These are phyloP conservation scores for Yamadazyma sp. DNA, from an alignment of 1,139 yeast genomes.

Conservation along the genomic window DNA sequence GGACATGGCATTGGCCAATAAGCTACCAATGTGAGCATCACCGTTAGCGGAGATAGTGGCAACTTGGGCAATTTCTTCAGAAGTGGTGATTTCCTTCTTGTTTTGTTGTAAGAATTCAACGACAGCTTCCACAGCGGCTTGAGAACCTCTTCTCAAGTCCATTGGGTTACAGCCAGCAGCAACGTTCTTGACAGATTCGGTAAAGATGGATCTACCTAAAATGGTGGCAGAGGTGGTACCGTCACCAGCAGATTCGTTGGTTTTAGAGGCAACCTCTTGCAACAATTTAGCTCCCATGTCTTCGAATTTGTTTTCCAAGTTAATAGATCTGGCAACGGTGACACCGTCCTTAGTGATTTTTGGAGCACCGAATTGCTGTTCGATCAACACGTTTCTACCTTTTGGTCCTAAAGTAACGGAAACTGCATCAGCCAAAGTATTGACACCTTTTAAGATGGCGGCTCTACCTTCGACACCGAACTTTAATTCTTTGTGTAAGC, in stretches of 20 bases:
- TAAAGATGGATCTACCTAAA: slow-evolving; percentile 93
- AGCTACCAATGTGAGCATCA: slow-evolving; percentile 88
- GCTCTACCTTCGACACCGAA: slow-evolving; percentile 99
- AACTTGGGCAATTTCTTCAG: slow-evolving; percentile 97
- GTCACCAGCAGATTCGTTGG: slow-evolving; percentile 98
- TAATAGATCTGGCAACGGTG: slow-evolving; percentile 90
- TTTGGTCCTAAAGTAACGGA: slow-evolving; percentile 97
- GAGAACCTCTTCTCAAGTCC: slow-evolving; percentile 98
- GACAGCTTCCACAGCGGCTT: slow-evolving; percentile 97
- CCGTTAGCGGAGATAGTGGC: slow-evolving; percentile 99
- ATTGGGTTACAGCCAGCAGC: slow-evolving; percentile 99
- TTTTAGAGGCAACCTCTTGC: slow-evolving; percentile 98
- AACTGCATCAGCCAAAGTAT: slow-evolving; percentile 94
- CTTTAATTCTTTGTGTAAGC: slow-evolving; percentile 89
- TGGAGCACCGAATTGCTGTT: slow-evolving; percentile 96
- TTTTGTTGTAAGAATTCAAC: slow-evolving; percentile 84
- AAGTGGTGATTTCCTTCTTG: slow-evolving; percentile 96
- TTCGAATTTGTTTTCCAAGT: slow-evolving; percentile 89
- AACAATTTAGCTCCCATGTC: slow-evolving; percentile 94
- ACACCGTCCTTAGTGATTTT: slow-evolving; percentile 99
- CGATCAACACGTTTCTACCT: slow-evolving; percentile 96
- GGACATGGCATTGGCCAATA: slow-evolving; percentile 97
- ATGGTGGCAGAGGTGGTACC: slow-evolving; percentile 99
- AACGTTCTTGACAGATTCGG: slow-evolving; percentile 96
- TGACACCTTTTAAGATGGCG: slow-evolving; percentile 92